Percentiles rank a stretch among this genome's conserved stretches.
Conservation (phyloP, 805 yeast species). For the Tetrapisispora pingtungensis region DNA sequence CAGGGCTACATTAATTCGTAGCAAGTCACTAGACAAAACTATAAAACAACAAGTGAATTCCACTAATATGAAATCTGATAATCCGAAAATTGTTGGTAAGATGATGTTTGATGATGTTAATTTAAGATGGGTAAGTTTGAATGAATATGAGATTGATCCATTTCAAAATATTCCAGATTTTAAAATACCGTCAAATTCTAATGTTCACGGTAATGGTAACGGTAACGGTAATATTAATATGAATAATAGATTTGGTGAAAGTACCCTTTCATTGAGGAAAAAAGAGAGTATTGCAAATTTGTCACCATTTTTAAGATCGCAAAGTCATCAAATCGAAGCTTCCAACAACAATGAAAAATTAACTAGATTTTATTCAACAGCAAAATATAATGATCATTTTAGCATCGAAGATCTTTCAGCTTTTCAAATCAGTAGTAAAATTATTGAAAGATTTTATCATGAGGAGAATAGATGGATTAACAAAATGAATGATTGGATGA, state of each 20-base stretch:
- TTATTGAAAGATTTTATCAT: constrained; percentile 24
- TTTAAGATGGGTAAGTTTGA: constrained; percentile 21
- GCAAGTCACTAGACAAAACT: background rate
- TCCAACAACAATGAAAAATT: background rate
- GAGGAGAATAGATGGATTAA: constrained; percentile 28
- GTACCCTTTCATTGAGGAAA: background rate
- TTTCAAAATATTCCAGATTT: constrained; percentile 23
- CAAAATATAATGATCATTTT: background rate
- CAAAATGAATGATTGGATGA: constrained; percentile 26
- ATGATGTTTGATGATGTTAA: constrained; percentile 29
- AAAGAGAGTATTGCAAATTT: constrained; percentile 1
- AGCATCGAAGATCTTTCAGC: background rate
- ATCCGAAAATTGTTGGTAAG: constrained; percentile 23
- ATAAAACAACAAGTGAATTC: background rate
- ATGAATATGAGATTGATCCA: constrained; percentile 23
- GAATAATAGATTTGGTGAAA: constrained; percentile 1
- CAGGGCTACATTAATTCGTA: constrained; percentile 16
- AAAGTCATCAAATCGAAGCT: constrained; percentile 13
- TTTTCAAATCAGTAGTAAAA: constrained; percentile 6
- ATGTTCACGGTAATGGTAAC: background rate
- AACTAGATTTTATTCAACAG: constrained; percentile 1
- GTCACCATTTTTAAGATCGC: constrained; percentile 19
- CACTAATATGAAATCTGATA: background rate
- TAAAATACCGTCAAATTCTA: constrained; percentile 3
- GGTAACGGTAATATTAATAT: background rate